phyloP scores from a whole-genome alignment of 768 basidiomycete genomes.

The Tephrocybe sp. region DNA sequence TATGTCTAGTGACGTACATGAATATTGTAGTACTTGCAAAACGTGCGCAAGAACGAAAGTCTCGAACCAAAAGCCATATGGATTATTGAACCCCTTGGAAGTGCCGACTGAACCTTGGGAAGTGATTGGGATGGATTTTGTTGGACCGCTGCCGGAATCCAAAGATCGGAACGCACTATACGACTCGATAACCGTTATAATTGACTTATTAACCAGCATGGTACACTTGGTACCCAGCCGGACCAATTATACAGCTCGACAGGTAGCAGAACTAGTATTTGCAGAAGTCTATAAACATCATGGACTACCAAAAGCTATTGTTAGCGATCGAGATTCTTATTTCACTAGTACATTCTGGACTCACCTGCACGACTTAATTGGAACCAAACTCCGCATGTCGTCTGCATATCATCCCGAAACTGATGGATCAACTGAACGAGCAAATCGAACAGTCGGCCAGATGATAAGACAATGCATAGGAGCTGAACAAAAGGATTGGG shows the following conservation, averaged over 20 bases:
- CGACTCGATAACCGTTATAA: neutral
- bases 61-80: constrained; percentile 15
- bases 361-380: constrained; percentile 24
- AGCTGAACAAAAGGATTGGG: neutral
- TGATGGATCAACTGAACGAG: neutral
- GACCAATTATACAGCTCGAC: neutral
- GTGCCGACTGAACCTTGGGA: constrained; percentile 24
- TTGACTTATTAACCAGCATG: neutral
- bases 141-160: constrained; percentile 22
- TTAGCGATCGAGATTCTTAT: constrained; percentile 1
- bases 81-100: constrained; percentile 17
- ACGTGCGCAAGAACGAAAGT: constrained; percentile 17
- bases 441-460: constrained; percentile 21
- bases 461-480: constrained; percentile 24
- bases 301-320: constrained; percentile 14
- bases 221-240: neutral
- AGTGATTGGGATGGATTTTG: constrained; percentile 25
- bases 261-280: neutral
- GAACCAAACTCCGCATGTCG: constrained; percentile 19
- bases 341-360: constrained; percentile 34
- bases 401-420: constrained; percentile 14
- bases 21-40: constrained; percentile 19
- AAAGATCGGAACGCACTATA: neutral
- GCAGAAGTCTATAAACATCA: neutral
- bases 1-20: constrained; percentile 13